Evolutionary conservation across 2,329 filamentous ascomycete genomes (phyloP), one percentile per base, ranked within the genome.

Genomic region (Nemania serpens): DNA sequence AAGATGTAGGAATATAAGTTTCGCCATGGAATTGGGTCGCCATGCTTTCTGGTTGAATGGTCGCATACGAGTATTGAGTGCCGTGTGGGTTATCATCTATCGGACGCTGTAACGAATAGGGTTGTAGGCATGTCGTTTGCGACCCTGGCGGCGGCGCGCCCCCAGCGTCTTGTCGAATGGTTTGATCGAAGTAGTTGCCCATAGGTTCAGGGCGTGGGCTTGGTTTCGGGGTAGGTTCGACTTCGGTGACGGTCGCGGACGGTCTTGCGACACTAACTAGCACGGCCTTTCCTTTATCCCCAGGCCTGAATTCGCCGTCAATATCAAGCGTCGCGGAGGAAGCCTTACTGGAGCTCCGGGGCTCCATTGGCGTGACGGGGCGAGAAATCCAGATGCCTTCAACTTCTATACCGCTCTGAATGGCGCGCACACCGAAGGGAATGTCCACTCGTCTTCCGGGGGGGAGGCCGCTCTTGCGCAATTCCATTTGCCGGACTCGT

Each of bases 371-470:
- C 11, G 79, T 79, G 10, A 77, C 75, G 46, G 81, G 79, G 53
- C 79, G 78, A 22, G 86, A 88, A 51, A 90, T 86, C 88, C 90
- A 92, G 52, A 97, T 93, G 3, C 92, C 93, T 65, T 96, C 91
- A 7, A 96, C 85, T 72, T 94, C 85, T 45, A 96, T 81, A 5
- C 93, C 93, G 67, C 85, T 90, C 73, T 97, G 89, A 48, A 97
- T 85, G 6, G 93, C 93, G 68, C 90, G 87, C 55, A 95, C 86
- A 18, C 94, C 93, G 70, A 97, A 97, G 0, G 92, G 93, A 37
- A 96, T 85, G 10, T 91, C 88, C 52, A 85, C 80, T 49, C 75
- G 75, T 64, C 75, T 77, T 29, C 69, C 71, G 6, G 72, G 62
- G 69, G 75, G 73, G 49, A 86, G 80, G 69, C 80, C 86, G 63